Percentiles rank a stretch among this genome's conserved stretches.
These are phyloP conservation scores for Pyrenula aspistea DNA, from an alignment of 495 filamentous ascomycete species.

Conservation along the genomic window DNA sequence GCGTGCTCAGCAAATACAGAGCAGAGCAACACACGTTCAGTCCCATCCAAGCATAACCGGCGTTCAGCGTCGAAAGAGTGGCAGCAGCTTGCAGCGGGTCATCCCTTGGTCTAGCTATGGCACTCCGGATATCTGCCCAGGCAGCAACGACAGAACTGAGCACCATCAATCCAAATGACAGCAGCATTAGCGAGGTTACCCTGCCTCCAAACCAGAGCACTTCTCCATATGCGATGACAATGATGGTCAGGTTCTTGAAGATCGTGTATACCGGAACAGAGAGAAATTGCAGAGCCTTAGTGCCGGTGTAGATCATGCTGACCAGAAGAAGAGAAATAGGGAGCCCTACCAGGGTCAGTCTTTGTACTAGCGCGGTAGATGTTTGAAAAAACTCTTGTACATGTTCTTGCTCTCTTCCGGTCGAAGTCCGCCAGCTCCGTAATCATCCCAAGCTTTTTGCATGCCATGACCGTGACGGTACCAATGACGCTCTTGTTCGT, in stretches of 20 bases:
- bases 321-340: slow-evolving; percentile 76
- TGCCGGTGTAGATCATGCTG: slow-evolving; percentile 82
- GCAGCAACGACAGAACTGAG: slow-evolving; percentile 70
- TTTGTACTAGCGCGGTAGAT: slow-evolving; percentile 11
- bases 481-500: too few species aligned
- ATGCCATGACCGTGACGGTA: too few species aligned
- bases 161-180: slow-evolving; percentile 82
- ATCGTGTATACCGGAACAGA: slow-evolving; percentile 85
- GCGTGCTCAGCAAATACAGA: slow-evolving; percentile 67
- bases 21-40: slow-evolving; percentile 76
- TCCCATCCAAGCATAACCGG: slow-evolving; percentile 80
- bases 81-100: slow-evolving; percentile 21
- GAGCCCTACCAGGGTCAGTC: slow-evolving; percentile 50
- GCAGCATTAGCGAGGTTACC: slow-evolving; percentile 59
- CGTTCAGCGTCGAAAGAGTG: slow-evolving; percentile 63
- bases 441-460: too few species aligned
- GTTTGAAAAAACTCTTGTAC: slow-evolving; percentile 22
- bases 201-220: slow-evolving; percentile 85
- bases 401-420: slow-evolving; percentile 64
- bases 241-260: slow-evolving; percentile 87
- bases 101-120: slow-evolving; percentile 34
- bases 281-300: slow-evolving; percentile 73
- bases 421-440: slow-evolving; percentile 50
- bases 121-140: slow-evolving; percentile 75
- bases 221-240: slow-evolving; percentile 81